Conservation (phyloP, 257 asterid genomes). For the Echium plantagineum region DNA sequence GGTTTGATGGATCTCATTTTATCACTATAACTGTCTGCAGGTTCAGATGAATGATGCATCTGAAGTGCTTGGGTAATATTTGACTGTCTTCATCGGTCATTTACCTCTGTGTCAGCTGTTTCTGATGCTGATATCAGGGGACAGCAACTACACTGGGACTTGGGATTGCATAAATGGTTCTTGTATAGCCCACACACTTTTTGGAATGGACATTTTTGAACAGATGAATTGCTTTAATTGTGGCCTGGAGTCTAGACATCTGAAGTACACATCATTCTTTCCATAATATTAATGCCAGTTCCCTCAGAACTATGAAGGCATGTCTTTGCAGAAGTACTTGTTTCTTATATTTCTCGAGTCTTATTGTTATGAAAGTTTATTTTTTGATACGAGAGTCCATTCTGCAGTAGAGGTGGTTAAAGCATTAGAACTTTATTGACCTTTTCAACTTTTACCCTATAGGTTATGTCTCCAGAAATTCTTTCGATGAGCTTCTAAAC, state of each 20-base stretch:
- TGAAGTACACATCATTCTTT: slow-evolving; percentile 85
- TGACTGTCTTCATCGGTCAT: slow-evolving; percentile 78
- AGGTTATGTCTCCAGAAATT: slow-evolving; percentile 77
- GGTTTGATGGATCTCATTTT: slow-evolving; percentile 7
- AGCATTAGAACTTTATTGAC: slow-evolving; percentile 8
- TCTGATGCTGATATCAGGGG: slow-evolving; percentile 53
- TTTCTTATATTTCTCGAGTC: background rate
- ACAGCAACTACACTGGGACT: slow-evolving; percentile 43
- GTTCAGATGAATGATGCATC: slow-evolving; percentile 99
- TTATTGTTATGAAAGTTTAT: background rate
- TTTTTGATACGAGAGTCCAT: background rate
- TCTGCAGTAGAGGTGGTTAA: slow-evolving; percentile 8
- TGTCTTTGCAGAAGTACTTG: slow-evolving; percentile 10
- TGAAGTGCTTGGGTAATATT: slow-evolving; percentile 83
- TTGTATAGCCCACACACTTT: slow-evolving; percentile 78
- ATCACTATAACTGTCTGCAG: slow-evolving; percentile 34
- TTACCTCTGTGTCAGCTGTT: slow-evolving; percentile 34
- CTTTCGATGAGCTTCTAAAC: slow-evolving; percentile 76
- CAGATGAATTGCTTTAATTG: slow-evolving; percentile 82
- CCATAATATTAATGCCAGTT: slow-evolving; percentile 87
- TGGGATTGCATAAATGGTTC: slow-evolving; percentile 70
- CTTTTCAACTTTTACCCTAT: slow-evolving; percentile 15
- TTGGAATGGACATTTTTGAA: slow-evolving; percentile 86
- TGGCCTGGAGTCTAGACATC: slow-evolving; percentile 76
- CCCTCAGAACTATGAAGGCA: slow-evolving; percentile 92